Evolutionary conservation across 805 yeast genomes (phyloP).

Genomic region (Clavispora santaluciae): DNA sequence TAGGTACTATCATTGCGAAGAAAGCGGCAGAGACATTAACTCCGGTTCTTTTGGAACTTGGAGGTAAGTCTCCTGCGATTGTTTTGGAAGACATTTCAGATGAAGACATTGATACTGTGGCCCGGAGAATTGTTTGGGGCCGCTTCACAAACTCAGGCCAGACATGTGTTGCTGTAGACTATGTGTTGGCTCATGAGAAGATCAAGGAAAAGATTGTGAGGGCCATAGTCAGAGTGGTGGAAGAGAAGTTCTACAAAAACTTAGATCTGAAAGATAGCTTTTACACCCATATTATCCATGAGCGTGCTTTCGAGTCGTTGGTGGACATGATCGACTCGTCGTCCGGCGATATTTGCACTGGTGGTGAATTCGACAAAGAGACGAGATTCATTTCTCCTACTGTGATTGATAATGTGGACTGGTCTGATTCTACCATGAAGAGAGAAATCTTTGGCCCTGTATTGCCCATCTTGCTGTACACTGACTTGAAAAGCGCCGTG

Average conservation of each 20-base stretch:
- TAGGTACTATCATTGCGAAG: slow-evolving; percentile 70
- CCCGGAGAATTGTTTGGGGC: slow-evolving; percentile 73
- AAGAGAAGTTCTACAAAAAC: slow-evolving; percentile 42
- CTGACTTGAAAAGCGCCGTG: slow-evolving; percentile 41
- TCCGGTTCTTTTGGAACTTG: slow-evolving; percentile 77
- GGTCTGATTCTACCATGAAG: slow-evolving; percentile 68
- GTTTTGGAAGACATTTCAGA: slow-evolving; percentile 48
- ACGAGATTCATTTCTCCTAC: slow-evolving; percentile 67
- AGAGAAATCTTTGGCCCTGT: slow-evolving; percentile 84
- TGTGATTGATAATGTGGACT: slow-evolving; percentile 54
- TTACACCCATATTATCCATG: slow-evolving; percentile 60
- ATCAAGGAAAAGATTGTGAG: slow-evolving; percentile 49
- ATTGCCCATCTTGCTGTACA: slow-evolving; percentile 63
- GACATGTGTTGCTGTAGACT: slow-evolving; percentile 88
- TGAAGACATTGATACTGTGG: slow-evolving; percentile 37
- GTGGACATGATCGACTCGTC: slow-evolving; percentile 41
- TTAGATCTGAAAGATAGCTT: slow-evolving; percentile 20
- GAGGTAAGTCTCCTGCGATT: slow-evolving; percentile 89
- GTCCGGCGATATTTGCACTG: slow-evolving; percentile 48
- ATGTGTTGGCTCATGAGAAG: slow-evolving; percentile 59
- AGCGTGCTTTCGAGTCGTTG: slow-evolving; percentile 48
- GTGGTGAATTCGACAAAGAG: slow-evolving; percentile 38
- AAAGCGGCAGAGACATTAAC: slow-evolving; percentile 85
- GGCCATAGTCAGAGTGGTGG: slow-evolving; percentile 35
- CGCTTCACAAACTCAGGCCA: slow-evolving; percentile 81